These are phyloP conservation scores for Aspergillus indologenus DNA, from an alignment of 495 filamentous ascomycete species.

Conservation along the genomic window DNA sequence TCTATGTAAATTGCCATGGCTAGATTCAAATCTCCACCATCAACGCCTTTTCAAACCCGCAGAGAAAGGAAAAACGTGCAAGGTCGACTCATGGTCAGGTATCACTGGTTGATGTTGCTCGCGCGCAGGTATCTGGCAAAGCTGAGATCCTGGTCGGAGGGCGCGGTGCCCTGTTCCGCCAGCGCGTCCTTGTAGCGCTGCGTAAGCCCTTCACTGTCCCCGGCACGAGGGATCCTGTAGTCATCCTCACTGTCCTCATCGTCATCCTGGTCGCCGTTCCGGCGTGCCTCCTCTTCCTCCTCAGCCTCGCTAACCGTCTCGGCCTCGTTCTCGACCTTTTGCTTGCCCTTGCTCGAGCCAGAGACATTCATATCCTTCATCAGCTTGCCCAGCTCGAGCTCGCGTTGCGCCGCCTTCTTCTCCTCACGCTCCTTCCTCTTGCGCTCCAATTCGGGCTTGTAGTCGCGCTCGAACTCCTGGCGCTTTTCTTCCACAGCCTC, in stretches of 20 bases:
- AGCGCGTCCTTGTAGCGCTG: slow-evolving; percentile 47
- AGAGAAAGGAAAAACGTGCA: slow-evolving; percentile 15
- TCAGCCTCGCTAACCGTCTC: slow-evolving; percentile 54
- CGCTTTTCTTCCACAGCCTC: slow-evolving; percentile 80
- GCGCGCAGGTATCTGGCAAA: slow-evolving; percentile 48
- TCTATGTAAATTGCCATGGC: slow-evolving; percentile 8
- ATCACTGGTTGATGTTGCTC: slow-evolving; percentile 34
- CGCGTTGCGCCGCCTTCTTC: slow-evolving; percentile 61
- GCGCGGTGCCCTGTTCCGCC: slow-evolving; percentile 24
- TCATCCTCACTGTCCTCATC: slow-evolving; percentile 34
- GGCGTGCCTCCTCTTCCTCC: slow-evolving; percentile 37
- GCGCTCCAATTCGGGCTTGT: slow-evolving; percentile 85
- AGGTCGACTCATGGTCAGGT: not conserved
- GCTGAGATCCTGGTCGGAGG: slow-evolving; percentile 44
- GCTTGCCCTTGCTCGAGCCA: slow-evolving; percentile 35
- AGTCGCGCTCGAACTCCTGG: slow-evolving; percentile 86
- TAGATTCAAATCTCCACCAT: not conserved
- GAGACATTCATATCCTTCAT: slow-evolving; percentile 92
- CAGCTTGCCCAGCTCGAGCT: slow-evolving; percentile 81
- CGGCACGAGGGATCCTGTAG: slow-evolving; percentile 25
- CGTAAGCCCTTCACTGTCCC: slow-evolving; percentile 40
- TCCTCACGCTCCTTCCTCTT: slow-evolving; percentile 71
- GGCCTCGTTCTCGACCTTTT: slow-evolving; percentile 26
- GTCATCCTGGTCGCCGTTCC: slow-evolving; percentile 32
- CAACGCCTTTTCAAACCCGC: slow-evolving; percentile 18